A percentile compares a stretch with the other conserved stretches of the same genome.
phyloP scores from a whole-genome alignment of 495 filamentous ascomycete species.

The Astrothelium macrocarpum region DNA sequence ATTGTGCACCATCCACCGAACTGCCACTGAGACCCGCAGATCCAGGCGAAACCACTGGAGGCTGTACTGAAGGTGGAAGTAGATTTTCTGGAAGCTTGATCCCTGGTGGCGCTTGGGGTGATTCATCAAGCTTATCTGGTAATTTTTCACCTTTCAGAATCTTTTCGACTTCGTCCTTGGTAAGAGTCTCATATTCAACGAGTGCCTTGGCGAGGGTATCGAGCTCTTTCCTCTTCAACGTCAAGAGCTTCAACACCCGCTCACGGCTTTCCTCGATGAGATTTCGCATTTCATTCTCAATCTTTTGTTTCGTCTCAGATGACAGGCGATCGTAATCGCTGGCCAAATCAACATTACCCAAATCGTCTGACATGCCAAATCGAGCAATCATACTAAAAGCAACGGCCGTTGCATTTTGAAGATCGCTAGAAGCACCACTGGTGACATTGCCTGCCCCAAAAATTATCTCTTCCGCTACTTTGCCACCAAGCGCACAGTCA shows the following conservation, averaged over 20 bases:
- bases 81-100: constrained; percentile 46
- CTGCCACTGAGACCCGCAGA: neutral
- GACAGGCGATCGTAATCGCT: constrained; percentile 72
- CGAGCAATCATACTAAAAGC: constrained; percentile 79
- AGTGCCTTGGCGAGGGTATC: constrained; percentile 79
- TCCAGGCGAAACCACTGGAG: neutral
- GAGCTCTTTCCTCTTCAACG: constrained; percentile 64
- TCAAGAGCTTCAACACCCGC: constrained; percentile 64
- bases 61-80: neutral
- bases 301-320: constrained; percentile 68
- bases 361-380: constrained; percentile 76
- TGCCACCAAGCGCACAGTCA: constrained; percentile 80
- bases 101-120: constrained; percentile 32
- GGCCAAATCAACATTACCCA: constrained; percentile 81
- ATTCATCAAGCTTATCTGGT: constrained; percentile 42
- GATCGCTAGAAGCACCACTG: constrained; percentile 56
- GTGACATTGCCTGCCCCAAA: constrained; percentile 83
- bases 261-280: constrained; percentile 71
- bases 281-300: constrained; percentile 77
- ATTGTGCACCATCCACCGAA: neutral
- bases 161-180: constrained; percentile 78
- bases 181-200: constrained; percentile 87
- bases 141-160: constrained; percentile 79
- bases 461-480: constrained; percentile 86
- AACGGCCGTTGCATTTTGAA: constrained; percentile 63